Evolutionary conservation across 176 grass and related monocot species (phyloP).

Genomic region (Typha latifolia): DNA sequence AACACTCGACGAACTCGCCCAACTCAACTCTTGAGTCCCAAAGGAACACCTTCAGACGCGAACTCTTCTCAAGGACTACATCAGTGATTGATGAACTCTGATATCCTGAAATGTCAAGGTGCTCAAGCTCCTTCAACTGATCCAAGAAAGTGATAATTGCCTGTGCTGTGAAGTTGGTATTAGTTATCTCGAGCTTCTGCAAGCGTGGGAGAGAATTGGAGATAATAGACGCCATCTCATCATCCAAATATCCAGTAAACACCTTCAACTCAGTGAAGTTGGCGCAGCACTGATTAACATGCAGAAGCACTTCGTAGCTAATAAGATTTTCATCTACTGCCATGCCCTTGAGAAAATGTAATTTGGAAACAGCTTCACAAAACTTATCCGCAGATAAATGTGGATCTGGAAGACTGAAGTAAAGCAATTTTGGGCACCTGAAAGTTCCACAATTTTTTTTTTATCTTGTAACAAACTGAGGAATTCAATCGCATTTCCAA

Average conservation of each 20-base stretch:
- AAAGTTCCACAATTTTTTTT: neutral
- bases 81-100: conserved; percentile 41
- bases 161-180: conserved; percentile 20
- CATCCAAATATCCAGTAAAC: conserved; percentile 38
- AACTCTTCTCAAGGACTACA: conserved; percentile 38
- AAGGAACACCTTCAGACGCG: conserved; percentile 39
- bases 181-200: conserved; percentile 58
- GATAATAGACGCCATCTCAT: conserved; percentile 44
- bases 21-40: conserved; percentile 61
- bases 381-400: conserved; percentile 30
- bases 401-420: conserved; percentile 45
- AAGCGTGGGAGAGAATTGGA: conserved; percentile 40
- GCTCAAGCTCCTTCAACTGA: conserved; percentile 42
- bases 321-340: conserved; percentile 48
- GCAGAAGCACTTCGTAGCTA: conserved; percentile 29
- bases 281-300: conserved; percentile 36
- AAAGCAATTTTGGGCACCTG: conserved; percentile 39
- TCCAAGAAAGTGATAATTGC: conserved; percentile 50
- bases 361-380: conserved; percentile 23
- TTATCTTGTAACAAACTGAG: neutral
- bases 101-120: conserved; percentile 66
- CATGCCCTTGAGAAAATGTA: conserved; percentile 52
- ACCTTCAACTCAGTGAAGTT: conserved; percentile 38
- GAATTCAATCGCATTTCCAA: too few relatives aligned
- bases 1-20: conserved; percentile 51